Evolutionary conservation across 106 monocot genomes (phyloP), one percentile per base, ranked within the genome.

Genomic region (Dioscorea dumetorum): DNA sequence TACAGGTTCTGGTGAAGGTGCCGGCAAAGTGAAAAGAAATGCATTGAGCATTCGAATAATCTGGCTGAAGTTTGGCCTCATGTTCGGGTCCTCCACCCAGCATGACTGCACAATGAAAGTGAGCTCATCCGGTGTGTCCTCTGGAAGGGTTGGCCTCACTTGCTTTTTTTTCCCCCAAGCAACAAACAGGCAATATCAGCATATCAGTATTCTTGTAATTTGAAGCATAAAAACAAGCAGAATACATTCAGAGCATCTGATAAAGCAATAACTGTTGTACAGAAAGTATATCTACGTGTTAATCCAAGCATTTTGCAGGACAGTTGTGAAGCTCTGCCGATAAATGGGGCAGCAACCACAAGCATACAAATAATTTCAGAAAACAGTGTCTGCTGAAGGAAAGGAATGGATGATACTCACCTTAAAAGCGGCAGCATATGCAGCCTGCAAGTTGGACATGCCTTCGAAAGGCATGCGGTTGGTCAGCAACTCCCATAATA

Each of bases 381-480:
- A 28, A n/a, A n/a, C n/a, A n/a, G n/a, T n/a, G n/a, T n/a, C n/a
- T n/a, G n/a, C n/a, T n/a, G n/a, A n/a, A 28, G 28, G 2, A 41
- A 41, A 41, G 0, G 41, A n/a, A 41, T 41, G 41, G 10, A 10
- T 41, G 58, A 41, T 58, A 48, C 2, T 76, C 33, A 97, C 97
- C 97, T 97, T 92, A 74, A 97, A 97, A 76, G 97, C 97, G 66
- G 97, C 97, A 67, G 97, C 97, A 81, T 97, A 97, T 12, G 97
- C 91, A 62, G 97, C 97, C 69, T 97, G 97, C 69, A 97, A 78
- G 78, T 97, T 92, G n/a, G 92, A 89, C 97, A 97, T 97, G 64
- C 97, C 97, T 66, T 97, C 97, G 76, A 97, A 97, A 51, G 97
- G 97, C 97, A 97, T 87, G 52, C 89, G 89, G 65, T 97, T 97